phyloP scores from a whole-genome alignment of 306 rosid species.

The Begonia peltatifolia region DNA sequence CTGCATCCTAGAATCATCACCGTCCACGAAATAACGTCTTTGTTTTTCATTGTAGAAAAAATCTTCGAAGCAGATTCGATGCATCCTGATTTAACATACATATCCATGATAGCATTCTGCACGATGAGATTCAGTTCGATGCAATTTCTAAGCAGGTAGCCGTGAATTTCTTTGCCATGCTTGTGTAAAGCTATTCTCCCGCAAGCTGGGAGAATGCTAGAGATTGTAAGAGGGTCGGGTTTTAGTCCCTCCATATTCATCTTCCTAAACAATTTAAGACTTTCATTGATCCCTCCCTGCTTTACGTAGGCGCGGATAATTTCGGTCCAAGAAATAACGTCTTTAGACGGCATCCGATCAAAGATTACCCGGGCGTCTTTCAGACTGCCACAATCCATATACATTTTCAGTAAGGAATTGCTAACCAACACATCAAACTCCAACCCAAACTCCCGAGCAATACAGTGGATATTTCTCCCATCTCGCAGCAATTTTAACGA shows the following conservation, averaged over 20 bases:
- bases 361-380: constrained; percentile 31
- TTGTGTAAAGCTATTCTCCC: constrained; percentile 42
- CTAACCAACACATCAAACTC: constrained; percentile 45
- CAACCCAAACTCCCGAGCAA: constrained; percentile 30
- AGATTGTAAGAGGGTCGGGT: constrained; percentile 27
- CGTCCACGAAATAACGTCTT: constrained; percentile 46
- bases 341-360: constrained; percentile 34
- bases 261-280: constrained; percentile 35
- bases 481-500: constrained; percentile 21
- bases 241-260: constrained; percentile 38
- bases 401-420: constrained; percentile 56
- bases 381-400: constrained; percentile 36
- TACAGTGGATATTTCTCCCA: constrained; percentile 29
- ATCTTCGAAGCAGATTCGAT: constrained; percentile 30
- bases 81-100: constrained; percentile 58
- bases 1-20: constrained; percentile 52
- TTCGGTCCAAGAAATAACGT: constrained; percentile 51
- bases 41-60: constrained; percentile 29
- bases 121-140: constrained; percentile 29
- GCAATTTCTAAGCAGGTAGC: constrained; percentile 37
- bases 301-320: constrained; percentile 35
- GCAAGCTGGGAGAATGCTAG: constrained; percentile 62
- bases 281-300: constrained; percentile 52
- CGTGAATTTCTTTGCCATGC: constrained; percentile 62
- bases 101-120: constrained; percentile 48